Percentiles rank a stretch among this genome's conserved stretches.
Conservation (phyloP, 768 basidiomycete genomes). For the Lactarius akahatsu region DNA sequence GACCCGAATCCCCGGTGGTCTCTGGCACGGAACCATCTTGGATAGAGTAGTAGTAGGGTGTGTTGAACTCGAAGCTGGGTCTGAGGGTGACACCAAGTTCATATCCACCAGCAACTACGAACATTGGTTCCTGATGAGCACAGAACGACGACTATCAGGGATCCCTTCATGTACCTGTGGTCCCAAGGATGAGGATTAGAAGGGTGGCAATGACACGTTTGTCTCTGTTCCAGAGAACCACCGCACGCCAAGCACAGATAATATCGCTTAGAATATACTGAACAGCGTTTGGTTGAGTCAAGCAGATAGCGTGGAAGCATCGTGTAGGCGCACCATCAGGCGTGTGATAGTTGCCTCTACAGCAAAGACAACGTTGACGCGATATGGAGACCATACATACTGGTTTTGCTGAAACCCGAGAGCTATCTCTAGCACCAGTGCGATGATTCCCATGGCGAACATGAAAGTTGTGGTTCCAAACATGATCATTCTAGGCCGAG, state of each 20-base stretch:
- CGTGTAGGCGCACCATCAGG: too few relatives aligned
- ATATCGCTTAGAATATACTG: slow-evolving; percentile 3
- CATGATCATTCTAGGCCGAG: slow-evolving; percentile 4
- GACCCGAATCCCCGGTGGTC: neutral
- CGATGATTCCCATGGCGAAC: slow-evolving; percentile 11
- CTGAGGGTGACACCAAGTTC: neutral
- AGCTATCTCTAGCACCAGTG: slow-evolving; percentile 9
- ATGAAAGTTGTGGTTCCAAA: slow-evolving; percentile 13
- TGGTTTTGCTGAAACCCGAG: too few relatives aligned
- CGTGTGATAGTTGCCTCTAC: too few relatives aligned
- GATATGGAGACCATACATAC: too few relatives aligned
- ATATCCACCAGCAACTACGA: neutral
- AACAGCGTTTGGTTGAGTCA: neutral
- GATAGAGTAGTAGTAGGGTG: too few relatives aligned
- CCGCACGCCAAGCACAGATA: slow-evolving; percentile 1
- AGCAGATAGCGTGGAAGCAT: too few relatives aligned
- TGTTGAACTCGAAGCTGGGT: neutral
- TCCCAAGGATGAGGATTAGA: neutral
- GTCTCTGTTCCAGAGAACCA: neutral
- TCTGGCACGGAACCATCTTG: too few relatives aligned
- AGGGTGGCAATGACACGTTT: neutral
- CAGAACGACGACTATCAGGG: neutral
- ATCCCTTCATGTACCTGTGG: neutral
- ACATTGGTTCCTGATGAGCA: neutral
- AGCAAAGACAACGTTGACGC: too few relatives aligned